Evolutionary conservation across 2,329 filamentous ascomycete genomes (phyloP).

Genomic region (Polytolypa hystricis): DNA sequence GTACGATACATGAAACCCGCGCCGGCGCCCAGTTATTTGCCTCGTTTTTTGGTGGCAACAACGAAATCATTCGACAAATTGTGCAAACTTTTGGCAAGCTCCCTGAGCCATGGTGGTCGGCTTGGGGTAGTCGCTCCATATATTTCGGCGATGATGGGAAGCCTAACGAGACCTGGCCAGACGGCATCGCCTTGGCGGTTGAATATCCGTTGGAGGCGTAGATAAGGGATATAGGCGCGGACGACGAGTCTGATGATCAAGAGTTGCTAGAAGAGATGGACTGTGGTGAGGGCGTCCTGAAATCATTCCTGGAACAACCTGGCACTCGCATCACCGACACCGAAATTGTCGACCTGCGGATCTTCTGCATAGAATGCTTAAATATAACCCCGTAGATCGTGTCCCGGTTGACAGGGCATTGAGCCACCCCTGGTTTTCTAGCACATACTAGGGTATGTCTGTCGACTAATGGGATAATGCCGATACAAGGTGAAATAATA

Average conservation of each 20-base stretch:
- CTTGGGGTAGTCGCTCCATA: constrained; percentile 15
- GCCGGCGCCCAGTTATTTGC: constrained; percentile 20
- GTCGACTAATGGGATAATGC: no score
- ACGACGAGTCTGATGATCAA: constrained; percentile 3
- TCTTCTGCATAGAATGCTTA: constrained; percentile 2
- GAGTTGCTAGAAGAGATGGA: neutral
- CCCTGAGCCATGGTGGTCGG: constrained; percentile 22
- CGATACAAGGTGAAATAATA: no score
- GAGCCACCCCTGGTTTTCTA: neutral
- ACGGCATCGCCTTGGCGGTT: constrained; percentile 4
- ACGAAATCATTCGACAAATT: constrained; percentile 21
- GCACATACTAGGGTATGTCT: no score
- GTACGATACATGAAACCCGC: constrained; percentile 25
- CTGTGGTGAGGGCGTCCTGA: neutral
- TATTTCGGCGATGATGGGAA: constrained; percentile 17
- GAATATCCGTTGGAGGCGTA: constrained; percentile 3
- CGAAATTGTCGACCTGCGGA: constrained; percentile 1
- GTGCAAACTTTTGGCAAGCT: constrained; percentile 22
- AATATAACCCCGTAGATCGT: constrained; percentile 5
- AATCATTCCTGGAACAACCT: neutral
- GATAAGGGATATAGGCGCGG: constrained; percentile 7
- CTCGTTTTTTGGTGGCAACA: constrained; percentile 17
- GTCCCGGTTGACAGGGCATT: neutral
- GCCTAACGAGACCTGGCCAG: constrained; percentile 3
- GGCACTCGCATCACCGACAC: neutral